Evolutionary conservation across 2,329 filamentous ascomycete species (phyloP), one percentile per base, ranked within the genome.

Genomic region (Chaetomiaceae sp.): DNA sequence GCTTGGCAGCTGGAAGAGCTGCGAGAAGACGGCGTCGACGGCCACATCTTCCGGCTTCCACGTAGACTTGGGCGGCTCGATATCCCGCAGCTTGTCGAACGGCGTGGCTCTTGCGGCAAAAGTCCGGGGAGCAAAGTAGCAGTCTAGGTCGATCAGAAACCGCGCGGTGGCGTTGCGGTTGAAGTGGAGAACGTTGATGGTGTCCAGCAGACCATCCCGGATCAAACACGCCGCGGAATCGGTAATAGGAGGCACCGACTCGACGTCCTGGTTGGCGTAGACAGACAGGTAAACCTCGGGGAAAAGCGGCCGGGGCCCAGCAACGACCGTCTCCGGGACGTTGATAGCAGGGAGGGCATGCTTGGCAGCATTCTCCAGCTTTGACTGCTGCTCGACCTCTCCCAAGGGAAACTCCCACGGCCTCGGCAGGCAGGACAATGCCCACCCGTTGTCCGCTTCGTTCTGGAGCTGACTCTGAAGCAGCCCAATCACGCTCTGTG

Each of bases 11-110:
- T 89, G 87, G 65, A 96, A 88, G 37, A 99, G 77, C 68, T 97
- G 92, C 1, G 91, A 95, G 68, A 99, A 99, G 51, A 97, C 89
- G 5, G 92, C 90, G 67, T 99, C 93, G n/a, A 99, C 89, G 3
- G 87, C 88, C 52, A 97, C 87, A 69, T 99, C 93, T 71, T 99
- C 93, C 0, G 93, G 90, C 69, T 99, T 99, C 92, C 93, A 99
- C 0, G 89, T 91, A 13, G 86, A 82, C 57, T 79, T 78, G 48
- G 81, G 77, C 1, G 71, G 72, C 30, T 82, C 81, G 16, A 85
- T 76, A 40, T 85, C 85, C 30, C 86, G 81, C 43, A 99, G 79
- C 63, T 90, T 86, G 67, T 99, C 93, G 63, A 96, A 96, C 0
- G 90, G 84, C 1, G 89, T 96, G 1, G 89, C 91, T 51, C 93